Evolutionary conservation across 441 rosid genomes (phyloP).

Genomic region (Adansonia madagascariensis): DNA sequence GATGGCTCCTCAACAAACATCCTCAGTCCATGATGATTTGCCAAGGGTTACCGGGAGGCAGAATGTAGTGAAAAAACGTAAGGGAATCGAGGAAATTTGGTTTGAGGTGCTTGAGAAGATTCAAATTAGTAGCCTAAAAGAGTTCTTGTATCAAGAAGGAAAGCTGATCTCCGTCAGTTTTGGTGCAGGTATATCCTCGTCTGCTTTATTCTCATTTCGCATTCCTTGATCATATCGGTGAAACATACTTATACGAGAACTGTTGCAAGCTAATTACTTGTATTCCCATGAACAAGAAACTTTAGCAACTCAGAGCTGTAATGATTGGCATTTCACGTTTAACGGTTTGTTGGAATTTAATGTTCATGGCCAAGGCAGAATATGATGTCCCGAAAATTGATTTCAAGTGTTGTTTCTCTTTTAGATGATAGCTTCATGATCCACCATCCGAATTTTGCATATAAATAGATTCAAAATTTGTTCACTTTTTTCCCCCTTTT

Average conservation of each 20-base stretch:
- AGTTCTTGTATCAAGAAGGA: constrained; percentile 88
- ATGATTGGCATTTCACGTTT: neutral
- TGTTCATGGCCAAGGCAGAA: neutral
- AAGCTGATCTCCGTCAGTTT: constrained; percentile 73
- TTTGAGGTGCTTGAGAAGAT: constrained; percentile 75
- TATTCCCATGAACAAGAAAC: neutral
- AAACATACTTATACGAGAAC: neutral
- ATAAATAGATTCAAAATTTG: neutral
- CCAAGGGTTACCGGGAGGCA: constrained; percentile 42
- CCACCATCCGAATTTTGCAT: neutral
- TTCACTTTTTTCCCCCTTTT: neutral
- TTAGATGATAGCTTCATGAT: neutral
- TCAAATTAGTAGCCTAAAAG: constrained; percentile 54
- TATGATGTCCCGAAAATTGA: neutral
- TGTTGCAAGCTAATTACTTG: neutral
- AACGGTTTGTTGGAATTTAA: neutral
- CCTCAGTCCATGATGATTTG: constrained; percentile 37
- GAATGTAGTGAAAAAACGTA: constrained; percentile 42
- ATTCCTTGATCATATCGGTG: constrained; percentile 11
- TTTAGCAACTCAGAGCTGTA: neutral
- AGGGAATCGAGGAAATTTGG: constrained; percentile 80
- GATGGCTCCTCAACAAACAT: constrained; percentile 43
- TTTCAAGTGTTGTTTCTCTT: neutral
- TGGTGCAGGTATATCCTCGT: constrained; percentile 74
- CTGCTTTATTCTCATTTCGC: constrained; percentile 23